A percentile compares a stretch with the other conserved stretches of the same genome.
These are phyloP conservation scores for Acacia acuminata DNA, from an alignment of 306 rosid genomes.

Conservation along the genomic window DNA sequence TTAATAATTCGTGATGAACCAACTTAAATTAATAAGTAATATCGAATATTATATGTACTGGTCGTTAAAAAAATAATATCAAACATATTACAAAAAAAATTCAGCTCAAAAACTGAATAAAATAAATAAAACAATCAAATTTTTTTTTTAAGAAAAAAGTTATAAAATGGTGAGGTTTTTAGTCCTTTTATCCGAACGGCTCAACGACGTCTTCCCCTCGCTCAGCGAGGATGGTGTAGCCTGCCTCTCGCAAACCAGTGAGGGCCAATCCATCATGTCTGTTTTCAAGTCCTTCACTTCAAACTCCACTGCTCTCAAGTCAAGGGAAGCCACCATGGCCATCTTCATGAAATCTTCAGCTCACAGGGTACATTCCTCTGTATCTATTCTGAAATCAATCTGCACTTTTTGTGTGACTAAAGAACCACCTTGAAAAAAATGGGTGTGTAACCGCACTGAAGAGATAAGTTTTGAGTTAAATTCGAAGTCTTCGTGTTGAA, in stretches of 20 bases:
- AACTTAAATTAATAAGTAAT: too few species aligned
- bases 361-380: slow-evolving; percentile 46
- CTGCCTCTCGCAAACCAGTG: slow-evolving; percentile 32
- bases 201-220: slow-evolving; percentile 25
- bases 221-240: slow-evolving; percentile 31
- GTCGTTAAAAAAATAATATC: too few species aligned
- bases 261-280: slow-evolving; percentile 37
- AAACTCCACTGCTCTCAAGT: slow-evolving; percentile 49
- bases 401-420: neutral
- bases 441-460: neutral
- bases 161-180: neutral
- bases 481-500: neutral
- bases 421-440: neutral
- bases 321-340: slow-evolving; percentile 53
- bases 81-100: too few species aligned
- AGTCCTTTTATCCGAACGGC: slow-evolving; percentile 13
- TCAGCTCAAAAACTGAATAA: too few species aligned
- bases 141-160: neutral
- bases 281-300: slow-evolving; percentile 55
- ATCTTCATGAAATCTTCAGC: slow-evolving; percentile 56
- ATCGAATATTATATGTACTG: too few species aligned
- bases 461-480: neutral
- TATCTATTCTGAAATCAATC: neutral
- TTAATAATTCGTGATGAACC: too few species aligned
- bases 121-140: too few species aligned